Evolutionary conservation across 2,329 filamentous ascomycete genomes (phyloP), one percentile per base, ranked within the genome.

Genomic region (Ceratocystis cubensis): DNA sequence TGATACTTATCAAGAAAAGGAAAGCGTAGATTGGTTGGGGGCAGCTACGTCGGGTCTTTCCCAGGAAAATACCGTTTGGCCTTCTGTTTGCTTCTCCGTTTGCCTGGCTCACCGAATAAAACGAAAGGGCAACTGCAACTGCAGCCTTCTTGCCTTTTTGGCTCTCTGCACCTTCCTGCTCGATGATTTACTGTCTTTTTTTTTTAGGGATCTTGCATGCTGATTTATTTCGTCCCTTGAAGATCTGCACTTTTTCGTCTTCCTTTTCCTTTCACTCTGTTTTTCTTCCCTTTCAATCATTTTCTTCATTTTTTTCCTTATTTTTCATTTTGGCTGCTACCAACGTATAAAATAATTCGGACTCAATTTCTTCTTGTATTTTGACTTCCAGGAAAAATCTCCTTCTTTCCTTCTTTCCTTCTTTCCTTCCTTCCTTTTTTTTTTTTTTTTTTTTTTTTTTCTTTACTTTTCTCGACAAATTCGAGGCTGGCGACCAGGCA

Each of bases 181-280:
- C 15, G 25, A n/a, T 30, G 56, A 20, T 25, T 53, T 37, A n/a
- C 20, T 45, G 5, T 28, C 13, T 48, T 20, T 46, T 61, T 33
- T 46, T 61, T 20, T 44, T 44, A 20, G 48, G 48, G 48, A 53
- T 8, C 48, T 53, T 10, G 48, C 37, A 53, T 59, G 28, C 25
- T 30, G 56, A 59, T 59, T 59, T 30, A n/a, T 37, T 59, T 59
- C 17, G 56, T 59, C 56, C 56, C 56, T 59, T 37, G 28, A 63
- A 63, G 44, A 46, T 63, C 61, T 63, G 61, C 37, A 48, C 30
- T 22, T 33, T 62, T 45, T 25, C 25, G 13, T 45, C 25, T 33
- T 59, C 22, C 13, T 45, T 45, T 62, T 62, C 37, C n/a, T 22
- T 61, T 41, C 22, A 17, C 10, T 17, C 37, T 33, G 8, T 61